Percentiles rank a stretch among this genome's conserved stretches.
Evolutionary conservation across 306 rosid species (phyloP).

Genomic region (Dalbergia oliveri): DNA sequence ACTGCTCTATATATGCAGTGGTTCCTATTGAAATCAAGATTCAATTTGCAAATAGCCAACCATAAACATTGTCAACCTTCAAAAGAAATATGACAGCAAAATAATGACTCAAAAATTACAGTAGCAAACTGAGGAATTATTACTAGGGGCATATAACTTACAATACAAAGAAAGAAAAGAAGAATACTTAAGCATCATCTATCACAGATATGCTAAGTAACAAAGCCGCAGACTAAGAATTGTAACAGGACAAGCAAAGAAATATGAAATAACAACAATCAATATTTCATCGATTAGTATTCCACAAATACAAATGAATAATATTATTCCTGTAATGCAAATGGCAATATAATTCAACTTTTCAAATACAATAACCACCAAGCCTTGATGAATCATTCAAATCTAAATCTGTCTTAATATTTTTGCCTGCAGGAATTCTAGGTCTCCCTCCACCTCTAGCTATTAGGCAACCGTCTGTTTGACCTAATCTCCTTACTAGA

Average conservation of each 20-base stretch:
- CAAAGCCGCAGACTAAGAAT: conserved; percentile 28
- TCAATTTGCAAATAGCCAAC: conserved; percentile 51
- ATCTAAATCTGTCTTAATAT: no score
- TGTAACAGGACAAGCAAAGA: conserved; percentile 10
- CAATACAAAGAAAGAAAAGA: neutral
- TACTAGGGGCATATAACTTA: conserved; percentile 12
- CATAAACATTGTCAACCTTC: conserved; percentile 48
- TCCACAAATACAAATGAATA: conserved; percentile 7
- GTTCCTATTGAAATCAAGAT: conserved; percentile 69
- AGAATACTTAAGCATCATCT: neutral
- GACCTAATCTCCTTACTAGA: no score
- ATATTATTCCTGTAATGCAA: conserved; percentile 1
- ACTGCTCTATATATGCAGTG: conserved; percentile 83
- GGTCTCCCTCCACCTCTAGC: no score
- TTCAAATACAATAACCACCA: neutral
- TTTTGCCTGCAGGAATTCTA: no score
- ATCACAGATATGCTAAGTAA: conserved; percentile 12
- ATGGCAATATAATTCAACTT: conserved; percentile 21
- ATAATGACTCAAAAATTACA: conserved; percentile 32
- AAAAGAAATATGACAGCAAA: conserved; percentile 39
- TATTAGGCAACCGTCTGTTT: no score
- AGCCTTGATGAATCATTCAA: no score
- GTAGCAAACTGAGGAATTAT: conserved; percentile 15
- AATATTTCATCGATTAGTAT: neutral
- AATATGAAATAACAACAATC: neutral